Base-by-base conservation (phyloP, 2,329 filamentous ascomycete species). In the Clonostachys sp. region DNA sequence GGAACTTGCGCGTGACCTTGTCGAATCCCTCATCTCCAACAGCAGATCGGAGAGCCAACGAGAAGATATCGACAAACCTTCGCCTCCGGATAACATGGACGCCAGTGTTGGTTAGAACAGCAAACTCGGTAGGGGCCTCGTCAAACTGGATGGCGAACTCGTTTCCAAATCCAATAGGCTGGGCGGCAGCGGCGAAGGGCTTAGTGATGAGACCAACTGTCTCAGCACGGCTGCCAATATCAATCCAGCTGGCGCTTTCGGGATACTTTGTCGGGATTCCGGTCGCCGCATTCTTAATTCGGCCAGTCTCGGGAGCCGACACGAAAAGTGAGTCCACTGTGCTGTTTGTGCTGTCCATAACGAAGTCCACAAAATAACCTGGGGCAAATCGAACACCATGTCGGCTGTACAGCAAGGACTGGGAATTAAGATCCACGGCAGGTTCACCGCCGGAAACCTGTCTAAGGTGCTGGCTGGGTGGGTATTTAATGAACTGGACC, bases 101-200 rank as follows among this genome's bases (percentile, higher is more conserved):
- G 4, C 94, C 94, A 13, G 83, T 90, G 57, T 94, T 95, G 34
- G 94, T 97, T 46, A 99, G 76, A 42, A 99, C 83, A 2, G 92
- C 94, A 53, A 97, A 84, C 61, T 99, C 92, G 45, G 86, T 83
- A 0, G 87, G 79, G 0, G 84, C 75, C 50, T 88, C 78, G 59
- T 99, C 94, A 57, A 94, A 99, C 57, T 99, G 95, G n/a, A 95
- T 87, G 2, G 94, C 90, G 48, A 97, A 74, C 67, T 99, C 94
- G 57, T 99, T 99, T 12, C 92, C 91, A 58, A 96, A 97, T 0
- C 91, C 92, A 18, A 83, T 62, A 0, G 89, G 87, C 24, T 81
- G 79, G 12, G 70, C 70, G 1, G 83, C 77, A 10, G 87, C 87
- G 14, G 83, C 78, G 56, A 91, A 92, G 1, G 87, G 81, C 44